These are phyloP conservation scores for Coniella lustricola DNA, from an alignment of 2,329 filamentous ascomycete species.

Conservation along the genomic window DNA sequence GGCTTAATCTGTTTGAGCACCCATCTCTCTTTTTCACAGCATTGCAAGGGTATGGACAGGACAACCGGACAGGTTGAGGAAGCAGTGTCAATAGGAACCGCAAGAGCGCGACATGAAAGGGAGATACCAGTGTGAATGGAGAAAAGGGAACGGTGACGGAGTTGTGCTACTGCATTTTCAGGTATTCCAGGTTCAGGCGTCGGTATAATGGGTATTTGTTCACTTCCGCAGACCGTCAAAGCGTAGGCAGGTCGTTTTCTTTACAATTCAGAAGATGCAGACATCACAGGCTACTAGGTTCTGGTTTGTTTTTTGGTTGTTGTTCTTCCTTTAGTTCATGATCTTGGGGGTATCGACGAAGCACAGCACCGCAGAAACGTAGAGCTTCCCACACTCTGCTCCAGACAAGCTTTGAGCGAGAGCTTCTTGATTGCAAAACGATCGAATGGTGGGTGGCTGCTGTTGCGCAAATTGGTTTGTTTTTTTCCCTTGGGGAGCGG, in stretches of 20 bases:
- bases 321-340: not conserved
- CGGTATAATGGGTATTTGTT: not conserved
- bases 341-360: not conserved
- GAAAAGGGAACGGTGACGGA: not conserved
- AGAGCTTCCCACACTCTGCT: not conserved
- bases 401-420: not conserved
- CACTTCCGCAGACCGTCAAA: constrained; percentile 3
- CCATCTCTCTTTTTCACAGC: too few relatives aligned
- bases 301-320: constrained; percentile 4
- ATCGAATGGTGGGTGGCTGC: too few relatives aligned
- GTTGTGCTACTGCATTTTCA: constrained; percentile 12
- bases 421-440: too few relatives aligned
- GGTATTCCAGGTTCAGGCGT: constrained; percentile 7
- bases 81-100: too few relatives aligned
- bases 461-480: too few relatives aligned
- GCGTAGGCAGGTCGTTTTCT: constrained; percentile 6
- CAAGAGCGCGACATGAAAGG: too few relatives aligned
- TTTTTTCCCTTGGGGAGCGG: too few relatives aligned
- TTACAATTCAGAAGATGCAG: not conserved
- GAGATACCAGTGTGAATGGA: too few relatives aligned
- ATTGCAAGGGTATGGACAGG: too few relatives aligned
- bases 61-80: too few relatives aligned
- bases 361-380: not conserved
- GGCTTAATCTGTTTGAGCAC: constrained; percentile 33
- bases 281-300: constrained; percentile 2